phyloP scores from a whole-genome alignment of 768 basidiomycete genomes.

The Mycena rebaudengoi region DNA sequence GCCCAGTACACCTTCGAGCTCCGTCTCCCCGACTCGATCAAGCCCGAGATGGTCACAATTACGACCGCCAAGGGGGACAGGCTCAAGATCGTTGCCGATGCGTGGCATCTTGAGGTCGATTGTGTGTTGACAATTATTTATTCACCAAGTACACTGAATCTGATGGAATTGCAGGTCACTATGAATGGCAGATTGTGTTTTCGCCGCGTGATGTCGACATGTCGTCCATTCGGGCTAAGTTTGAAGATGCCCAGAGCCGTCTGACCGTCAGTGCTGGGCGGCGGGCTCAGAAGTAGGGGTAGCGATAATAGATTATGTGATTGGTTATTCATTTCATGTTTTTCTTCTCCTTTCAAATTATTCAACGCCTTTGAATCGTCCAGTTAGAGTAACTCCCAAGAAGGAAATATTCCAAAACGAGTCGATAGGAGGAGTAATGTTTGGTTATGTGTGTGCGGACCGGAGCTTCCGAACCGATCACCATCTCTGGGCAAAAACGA shows the following conservation, averaged over 20 bases:
- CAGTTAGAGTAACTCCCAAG: too few species aligned
- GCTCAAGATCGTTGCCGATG: conserved; percentile 65
- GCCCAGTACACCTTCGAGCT: conserved; percentile 56
- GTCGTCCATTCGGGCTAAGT: conserved; percentile 57
- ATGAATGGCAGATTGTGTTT: conserved; percentile 68
- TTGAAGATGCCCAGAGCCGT: conserved; percentile 53
- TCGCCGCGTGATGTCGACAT: conserved; percentile 64
- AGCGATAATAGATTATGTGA: too few species aligned
- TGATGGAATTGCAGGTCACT: conserved; percentile 56
- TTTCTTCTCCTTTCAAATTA: neutral
- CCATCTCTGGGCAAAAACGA: too few species aligned
- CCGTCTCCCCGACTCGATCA: conserved; percentile 52
- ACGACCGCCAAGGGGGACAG: conserved; percentile 67
- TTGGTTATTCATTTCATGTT: too few species aligned
- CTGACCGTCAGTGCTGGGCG: conserved; percentile 51
- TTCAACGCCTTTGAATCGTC: neutral
- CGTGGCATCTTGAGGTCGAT: conserved; percentile 67
- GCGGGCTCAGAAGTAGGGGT: neutral
- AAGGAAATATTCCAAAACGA: conserved; percentile 8
- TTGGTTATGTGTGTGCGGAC: conserved; percentile 4
- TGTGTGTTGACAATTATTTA: conserved; percentile 50
- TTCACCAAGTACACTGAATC: neutral
- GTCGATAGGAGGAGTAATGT: conserved; percentile 10
- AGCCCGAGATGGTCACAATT: conserved; percentile 72
- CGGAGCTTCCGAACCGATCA: conserved; percentile 32